Evolutionary conservation across 1,139 yeast species (phyloP), one percentile per base, ranked within the genome.

Genomic region (Pichia sp.): DNA sequence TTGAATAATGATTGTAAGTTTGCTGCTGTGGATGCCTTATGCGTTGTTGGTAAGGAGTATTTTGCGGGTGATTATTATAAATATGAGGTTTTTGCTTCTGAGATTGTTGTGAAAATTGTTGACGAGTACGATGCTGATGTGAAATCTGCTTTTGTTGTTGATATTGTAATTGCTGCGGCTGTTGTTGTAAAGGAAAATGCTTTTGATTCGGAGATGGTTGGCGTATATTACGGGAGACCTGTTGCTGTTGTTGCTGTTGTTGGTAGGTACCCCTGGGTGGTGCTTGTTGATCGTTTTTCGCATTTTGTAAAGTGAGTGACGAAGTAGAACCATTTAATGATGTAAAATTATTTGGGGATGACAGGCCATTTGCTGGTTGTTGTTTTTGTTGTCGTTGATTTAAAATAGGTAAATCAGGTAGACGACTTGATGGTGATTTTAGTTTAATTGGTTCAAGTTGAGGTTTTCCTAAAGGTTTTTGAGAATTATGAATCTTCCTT

Each of bases 351-450:
- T 16, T 16, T 16, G 16, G 16, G 16, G 16, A 16, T 16, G 16
- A 16, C 16, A 16, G 16, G 16, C 16, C 16, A 16, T 16, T 16
- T 16, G 16, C 16, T 16, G 16, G 10, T 22, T 23, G 25, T 23
- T 16, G 32, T 30, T n/a, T 10, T 7, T 8, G 4, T 4, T 31
- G 31, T n/a, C 20, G 6, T n/a, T n/a, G 24, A 3, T 27, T 26
- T 26, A 37, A 25, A 10, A 38, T 12, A 12, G 55, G 55, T 22
- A 51, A 24, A 32, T 47, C 54, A 4, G 55, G 55, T 23, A 51
- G 30, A 28, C 45, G 46, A 33, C 53, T 51, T 3, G 49, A 43
- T 9, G 55, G 55, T 9, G 52, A 39, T 27, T 37, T 35, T 3
- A 39, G 36, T 35, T 40, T 42, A 11, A 43, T 32, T 16, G 49